Evolutionary conservation across 352 stramenopile genomes (phyloP), one percentile per base, ranked within the genome.

Genomic region (Thraustotheca clavata): DNA sequence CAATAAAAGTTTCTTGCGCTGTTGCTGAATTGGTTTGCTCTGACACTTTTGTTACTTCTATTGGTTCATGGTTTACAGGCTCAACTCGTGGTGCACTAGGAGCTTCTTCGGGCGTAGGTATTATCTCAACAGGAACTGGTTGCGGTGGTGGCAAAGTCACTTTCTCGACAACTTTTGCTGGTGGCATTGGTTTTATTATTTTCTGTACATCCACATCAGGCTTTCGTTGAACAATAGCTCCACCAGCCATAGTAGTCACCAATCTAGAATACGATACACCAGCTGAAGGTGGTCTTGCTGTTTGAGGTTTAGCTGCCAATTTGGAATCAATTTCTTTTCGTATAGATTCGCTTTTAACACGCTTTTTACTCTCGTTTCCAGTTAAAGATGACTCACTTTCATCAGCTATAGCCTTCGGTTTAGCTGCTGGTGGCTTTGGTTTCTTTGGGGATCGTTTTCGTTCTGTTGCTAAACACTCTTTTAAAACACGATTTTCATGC

Each of bases 401-500:
- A 2, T 24, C 43, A 9, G 34, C n/a, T 24, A 24, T 24, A 11
- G n/a, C 43, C n/a, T 52, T 52, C 2, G 43, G 43, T n/a, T n/a
- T n/a, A n/a, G n/a, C n/a, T n/a, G 43, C 7, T 4, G 50, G 50
- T 41, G 24, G 14, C 14, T 26, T 43, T 14, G 50, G 16, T 46
- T 60, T 60, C 33, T 60, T 60, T 18, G 50, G 26, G 34, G 50
- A 43, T n/a, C 26, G 29, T n/a, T 20, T 18, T 6, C 26, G 31
- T 14, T 43, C 50, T 5, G 33, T 24, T 12, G 32, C 8, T 1
- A 65, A 38, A 32, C 47, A 65, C 26, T 43, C 57, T n/a, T 65
- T 65, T 27, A 65, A 46, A 14, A 65, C 57, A 14, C 32, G 22
- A 33, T 40, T 54, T 54, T 65, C 57, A 16, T 65, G 46, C 12